Evolutionary conservation across 2,329 filamentous ascomycete species (phyloP).

Genomic region (Alternaria angustiovoidea): DNA sequence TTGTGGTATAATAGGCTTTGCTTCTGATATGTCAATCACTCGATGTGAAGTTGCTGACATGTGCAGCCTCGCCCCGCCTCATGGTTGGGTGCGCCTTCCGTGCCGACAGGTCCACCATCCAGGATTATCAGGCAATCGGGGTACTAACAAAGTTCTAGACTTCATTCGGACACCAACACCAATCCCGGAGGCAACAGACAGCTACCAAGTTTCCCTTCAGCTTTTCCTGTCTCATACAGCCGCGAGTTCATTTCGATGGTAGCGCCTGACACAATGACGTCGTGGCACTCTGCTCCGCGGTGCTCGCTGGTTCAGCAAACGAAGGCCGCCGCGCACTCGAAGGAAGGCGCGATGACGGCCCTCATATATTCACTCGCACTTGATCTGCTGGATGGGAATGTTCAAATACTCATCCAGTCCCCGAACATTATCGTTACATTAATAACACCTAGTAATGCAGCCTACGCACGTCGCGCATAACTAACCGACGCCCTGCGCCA

Average conservation of each 20-base stretch:
- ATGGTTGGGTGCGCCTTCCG: background rate
- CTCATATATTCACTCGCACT: background rate
- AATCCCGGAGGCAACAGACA: background rate
- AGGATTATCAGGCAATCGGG: background rate
- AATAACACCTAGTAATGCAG: background rate
- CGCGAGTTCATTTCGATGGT: background rate
- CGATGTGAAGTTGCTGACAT: background rate
- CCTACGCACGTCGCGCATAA: background rate
- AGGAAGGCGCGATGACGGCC: background rate
- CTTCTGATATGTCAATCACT: background rate
- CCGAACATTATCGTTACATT: background rate
- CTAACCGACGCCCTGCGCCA: background rate
- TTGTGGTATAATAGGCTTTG: background rate
- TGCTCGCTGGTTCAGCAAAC: background rate
- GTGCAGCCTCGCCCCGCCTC: background rate
- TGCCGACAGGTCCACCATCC: background rate
- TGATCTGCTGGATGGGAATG: too few relatives aligned
- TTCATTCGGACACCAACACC: background rate
- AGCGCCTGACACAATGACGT: background rate
- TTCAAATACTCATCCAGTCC: background rate
- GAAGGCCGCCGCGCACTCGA: background rate
- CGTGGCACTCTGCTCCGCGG: background rate
- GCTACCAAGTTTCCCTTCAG: background rate
- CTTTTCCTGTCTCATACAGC: background rate
- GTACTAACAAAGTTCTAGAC: background rate